Evolutionary conservation across 192 early-diverging fungal genomes (phyloP).

Genomic region (Podila epigama): DNA sequence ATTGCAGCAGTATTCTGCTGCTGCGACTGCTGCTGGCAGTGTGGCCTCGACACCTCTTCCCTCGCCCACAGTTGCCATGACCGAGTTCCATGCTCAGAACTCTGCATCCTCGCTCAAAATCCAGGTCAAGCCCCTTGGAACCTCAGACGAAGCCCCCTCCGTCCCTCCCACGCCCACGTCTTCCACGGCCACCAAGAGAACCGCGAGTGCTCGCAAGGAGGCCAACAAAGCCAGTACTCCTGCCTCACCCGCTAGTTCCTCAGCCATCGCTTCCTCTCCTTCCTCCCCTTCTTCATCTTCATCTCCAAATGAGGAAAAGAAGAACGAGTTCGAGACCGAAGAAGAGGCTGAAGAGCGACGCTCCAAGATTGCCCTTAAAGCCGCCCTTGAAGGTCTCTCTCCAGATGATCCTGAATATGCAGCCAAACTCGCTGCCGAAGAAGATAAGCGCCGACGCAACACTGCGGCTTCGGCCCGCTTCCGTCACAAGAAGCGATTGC

Average conservation of each 20-base stretch:
- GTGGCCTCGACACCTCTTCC: conserved; percentile 10
- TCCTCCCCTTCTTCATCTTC: no score
- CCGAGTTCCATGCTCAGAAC: conserved; percentile 11
- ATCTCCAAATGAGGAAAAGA: no score
- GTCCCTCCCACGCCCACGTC: conserved; percentile 3
- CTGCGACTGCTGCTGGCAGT: no score
- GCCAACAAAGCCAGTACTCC: background rate
- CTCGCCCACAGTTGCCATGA: conserved; percentile 22
- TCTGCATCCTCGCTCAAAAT: no score
- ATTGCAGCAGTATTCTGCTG: conserved; percentile 3
- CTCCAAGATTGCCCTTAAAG: background rate
- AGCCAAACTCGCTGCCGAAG: conserved; percentile 57
- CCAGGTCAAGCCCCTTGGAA: conserved; percentile 3
- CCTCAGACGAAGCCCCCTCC: background rate
- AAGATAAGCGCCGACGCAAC: conserved; percentile 93
- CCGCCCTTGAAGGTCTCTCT: background rate
- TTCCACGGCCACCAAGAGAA: conserved; percentile 4
- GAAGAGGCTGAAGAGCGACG: background rate
- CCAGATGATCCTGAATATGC: conserved; percentile 29
- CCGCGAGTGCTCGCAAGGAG: conserved; percentile 6
- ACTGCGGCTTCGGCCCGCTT: conserved; percentile 96
- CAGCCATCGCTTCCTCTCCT: background rate
- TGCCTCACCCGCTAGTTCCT: background rate
- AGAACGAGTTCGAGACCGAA: conserved; percentile 9
- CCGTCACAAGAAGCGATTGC: conserved; percentile 92